A percentile compares a stretch with the other conserved stretches of the same genome.
These are phyloP conservation scores for Backusella westeae DNA, from an alignment of 192 early-diverging fungal species.

Conservation along the genomic window DNA sequence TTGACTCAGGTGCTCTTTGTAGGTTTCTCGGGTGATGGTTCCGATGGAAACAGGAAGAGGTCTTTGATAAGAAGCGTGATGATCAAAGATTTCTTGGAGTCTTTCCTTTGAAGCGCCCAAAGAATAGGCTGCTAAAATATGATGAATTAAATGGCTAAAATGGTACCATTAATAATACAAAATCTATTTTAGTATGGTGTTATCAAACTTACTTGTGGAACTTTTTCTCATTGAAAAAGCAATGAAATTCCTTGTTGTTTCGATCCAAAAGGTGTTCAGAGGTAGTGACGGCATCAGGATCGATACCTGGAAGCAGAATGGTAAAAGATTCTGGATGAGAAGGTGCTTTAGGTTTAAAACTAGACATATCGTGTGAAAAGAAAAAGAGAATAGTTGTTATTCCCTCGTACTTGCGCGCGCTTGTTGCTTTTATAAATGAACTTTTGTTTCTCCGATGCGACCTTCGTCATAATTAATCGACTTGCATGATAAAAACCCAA, in stretches of 20 bases:
- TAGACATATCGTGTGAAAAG: background rate
- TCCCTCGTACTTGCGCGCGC: background rate
- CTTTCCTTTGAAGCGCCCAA: slow-evolving; percentile 49
- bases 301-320: slow-evolving; percentile 43
- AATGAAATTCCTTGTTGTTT: slow-evolving; percentile 49
- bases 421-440: background rate
- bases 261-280: slow-evolving; percentile 45
- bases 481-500: background rate
- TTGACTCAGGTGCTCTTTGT: slow-evolving; percentile 33
- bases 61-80: slow-evolving; percentile 33
- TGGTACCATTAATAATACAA: background rate
- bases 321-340: background rate
- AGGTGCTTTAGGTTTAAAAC: slow-evolving; percentile 3
- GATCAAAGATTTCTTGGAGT: slow-evolving; percentile 49
- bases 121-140: slow-evolving; percentile 52
- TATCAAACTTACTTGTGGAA: slow-evolving; percentile 50
- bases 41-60: slow-evolving; percentile 21
- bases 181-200: background rate
- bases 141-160: slow-evolving; percentile 50
- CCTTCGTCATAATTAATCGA: background rate
- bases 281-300: slow-evolving; percentile 32
- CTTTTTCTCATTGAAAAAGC: slow-evolving; percentile 50
- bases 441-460: background rate
- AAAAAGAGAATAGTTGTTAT: background rate
- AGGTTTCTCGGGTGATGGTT: slow-evolving; percentile 41